Percentiles rank a stretch among this genome's conserved stretches.
These are phyloP conservation scores for Rhizophora apiculata DNA, from an alignment of 345 rosid species.

Conservation along the genomic window DNA sequence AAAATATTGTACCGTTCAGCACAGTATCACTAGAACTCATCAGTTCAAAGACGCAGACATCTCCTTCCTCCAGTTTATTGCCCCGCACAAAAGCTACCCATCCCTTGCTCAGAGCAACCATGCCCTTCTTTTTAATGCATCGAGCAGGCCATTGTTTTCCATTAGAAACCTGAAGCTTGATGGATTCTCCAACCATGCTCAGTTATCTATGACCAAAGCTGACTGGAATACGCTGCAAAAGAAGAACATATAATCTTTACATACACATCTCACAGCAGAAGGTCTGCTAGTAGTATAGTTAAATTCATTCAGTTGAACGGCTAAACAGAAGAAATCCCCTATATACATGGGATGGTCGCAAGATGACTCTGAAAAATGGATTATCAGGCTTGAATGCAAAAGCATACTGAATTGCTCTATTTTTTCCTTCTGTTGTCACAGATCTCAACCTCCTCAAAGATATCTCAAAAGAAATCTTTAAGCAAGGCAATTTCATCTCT, in stretches of 20 bases:
- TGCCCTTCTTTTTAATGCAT: conserved; percentile 29
- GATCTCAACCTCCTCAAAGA: conserved; percentile 27
- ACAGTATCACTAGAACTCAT: conserved; percentile 32
- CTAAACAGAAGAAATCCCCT: conserved; percentile 37
- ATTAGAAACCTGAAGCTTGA: conserved; percentile 40
- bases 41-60: conserved; percentile 59
- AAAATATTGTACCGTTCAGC: conserved; percentile 50
- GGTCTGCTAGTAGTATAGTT: not conserved
- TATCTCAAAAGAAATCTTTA: not conserved
- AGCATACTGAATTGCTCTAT: conserved; percentile 27
- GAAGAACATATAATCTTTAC: not conserved
- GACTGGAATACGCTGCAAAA: conserved; percentile 49
- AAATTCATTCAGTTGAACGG: conserved; percentile 1
- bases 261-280: not conserved
- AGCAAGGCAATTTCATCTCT: conserved; percentile 3
- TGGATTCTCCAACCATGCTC: conserved; percentile 29
- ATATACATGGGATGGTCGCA: conserved; percentile 36
- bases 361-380: conserved; percentile 37
- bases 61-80: conserved; percentile 53
- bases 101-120: conserved; percentile 47
- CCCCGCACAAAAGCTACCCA: conserved; percentile 53
- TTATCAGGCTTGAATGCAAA: conserved; percentile 25
- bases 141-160: conserved; percentile 52
- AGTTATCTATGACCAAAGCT: conserved; percentile 44
- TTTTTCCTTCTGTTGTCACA: conserved; percentile 30